Conservation (phyloP, 345 rosid genomes). For the Rhodomyrtus tomentosa region DNA sequence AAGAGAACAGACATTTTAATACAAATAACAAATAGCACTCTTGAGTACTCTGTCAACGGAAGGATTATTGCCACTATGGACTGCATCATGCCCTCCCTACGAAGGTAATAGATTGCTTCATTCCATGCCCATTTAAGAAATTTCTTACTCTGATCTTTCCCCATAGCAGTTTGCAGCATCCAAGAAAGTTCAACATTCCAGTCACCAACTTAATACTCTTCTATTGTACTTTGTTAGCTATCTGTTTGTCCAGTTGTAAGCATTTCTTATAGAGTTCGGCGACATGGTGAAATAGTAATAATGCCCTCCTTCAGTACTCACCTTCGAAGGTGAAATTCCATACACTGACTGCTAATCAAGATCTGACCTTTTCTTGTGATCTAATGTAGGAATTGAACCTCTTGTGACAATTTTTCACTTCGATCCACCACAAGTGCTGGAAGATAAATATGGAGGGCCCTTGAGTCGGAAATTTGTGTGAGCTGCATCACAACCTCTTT, state of each 20-base stretch:
- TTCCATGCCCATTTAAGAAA: not conserved
- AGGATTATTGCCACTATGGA: no score
- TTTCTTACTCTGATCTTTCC: not conserved
- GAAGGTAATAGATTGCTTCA: not conserved
- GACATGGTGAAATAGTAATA: not conserved
- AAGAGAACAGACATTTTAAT: no score
- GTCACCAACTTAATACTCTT: not conserved
- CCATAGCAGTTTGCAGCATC: not conserved
- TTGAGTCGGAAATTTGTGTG: not conserved
- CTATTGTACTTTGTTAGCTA: not conserved
- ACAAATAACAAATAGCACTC: no score
- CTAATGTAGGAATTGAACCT: not conserved
- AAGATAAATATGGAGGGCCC: slow-evolving; percentile 1
- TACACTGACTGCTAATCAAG: not conserved
- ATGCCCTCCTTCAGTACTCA: not conserved
- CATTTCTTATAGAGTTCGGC: not conserved
- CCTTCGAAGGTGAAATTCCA: not conserved
- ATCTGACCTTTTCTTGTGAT: not conserved
- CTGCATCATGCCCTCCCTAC: no score
- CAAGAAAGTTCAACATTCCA: not conserved
- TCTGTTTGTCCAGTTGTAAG: not conserved
- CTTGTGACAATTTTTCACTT: slow-evolving; percentile 3
- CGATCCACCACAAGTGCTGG: slow-evolving; percentile 2
- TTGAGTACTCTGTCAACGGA: no score
- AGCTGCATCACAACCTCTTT: not conserved